Percentiles rank a stretch among this genome's conserved stretches.
Evolutionary conservation across 2,329 filamentous ascomycete genomes (phyloP).

Genomic region (Verticillium klebahnii): DNA sequence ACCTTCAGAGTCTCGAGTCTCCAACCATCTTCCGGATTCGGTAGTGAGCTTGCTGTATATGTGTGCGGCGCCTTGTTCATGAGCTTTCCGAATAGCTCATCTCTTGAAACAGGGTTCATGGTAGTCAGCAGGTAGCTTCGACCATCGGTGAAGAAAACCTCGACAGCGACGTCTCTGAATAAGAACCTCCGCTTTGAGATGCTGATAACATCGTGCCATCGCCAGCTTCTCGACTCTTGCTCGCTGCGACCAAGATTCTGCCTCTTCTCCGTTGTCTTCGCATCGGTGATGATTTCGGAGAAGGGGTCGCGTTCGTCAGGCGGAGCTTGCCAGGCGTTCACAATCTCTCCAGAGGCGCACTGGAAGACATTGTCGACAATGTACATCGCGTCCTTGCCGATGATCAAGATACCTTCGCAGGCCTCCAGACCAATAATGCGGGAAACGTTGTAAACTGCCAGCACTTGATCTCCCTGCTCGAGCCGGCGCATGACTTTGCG

Average conservation of each 20-base stretch:
- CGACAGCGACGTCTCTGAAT: constrained; percentile 93
- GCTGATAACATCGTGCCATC: constrained; percentile 90
- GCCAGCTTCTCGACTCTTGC: constrained; percentile 85
- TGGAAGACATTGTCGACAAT: constrained; percentile 97
- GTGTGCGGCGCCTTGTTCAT: constrained; percentile 77
- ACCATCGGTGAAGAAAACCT: constrained; percentile 95
- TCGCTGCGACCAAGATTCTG: constrained; percentile 55
- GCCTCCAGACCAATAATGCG: constrained; percentile 91
- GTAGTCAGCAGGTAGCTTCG: constrained; percentile 90
- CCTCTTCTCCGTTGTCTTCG: constrained; percentile 56
- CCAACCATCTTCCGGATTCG: constrained; percentile 85
- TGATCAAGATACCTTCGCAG: constrained; percentile 86
- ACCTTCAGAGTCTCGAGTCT: constrained; percentile 78
- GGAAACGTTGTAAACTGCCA: constrained; percentile 92
- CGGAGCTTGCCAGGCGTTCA: constrained; percentile 92
- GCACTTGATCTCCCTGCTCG: constrained; percentile 84
- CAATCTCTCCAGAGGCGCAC: constrained; percentile 89
- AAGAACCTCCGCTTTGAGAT: constrained; percentile 94
- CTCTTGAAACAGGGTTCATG: constrained; percentile 66
- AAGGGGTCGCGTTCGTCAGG: constrained; percentile 91
- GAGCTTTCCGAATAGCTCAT: constrained; percentile 77
- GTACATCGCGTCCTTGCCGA: constrained; percentile 89
- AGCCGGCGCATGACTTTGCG: constrained; percentile 94
- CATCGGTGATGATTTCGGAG: constrained; percentile 84
- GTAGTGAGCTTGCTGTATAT: constrained; percentile 61